phyloP scores from a whole-genome alignment of 163 green algal genomes.

The Volvox carteri region DNA sequence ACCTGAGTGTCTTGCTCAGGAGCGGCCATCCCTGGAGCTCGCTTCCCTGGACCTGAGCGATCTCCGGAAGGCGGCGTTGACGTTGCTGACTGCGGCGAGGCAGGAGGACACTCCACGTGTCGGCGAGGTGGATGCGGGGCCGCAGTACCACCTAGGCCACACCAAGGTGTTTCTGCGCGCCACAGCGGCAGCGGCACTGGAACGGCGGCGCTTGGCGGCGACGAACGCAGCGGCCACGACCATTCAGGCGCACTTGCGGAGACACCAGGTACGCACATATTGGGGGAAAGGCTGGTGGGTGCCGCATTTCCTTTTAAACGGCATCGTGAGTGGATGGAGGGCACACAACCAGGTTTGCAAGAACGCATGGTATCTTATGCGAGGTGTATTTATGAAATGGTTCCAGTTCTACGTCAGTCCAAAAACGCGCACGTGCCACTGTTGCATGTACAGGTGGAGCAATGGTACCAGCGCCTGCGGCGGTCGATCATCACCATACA shows the following conservation, averaged over 20 bases:
- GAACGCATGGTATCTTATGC: too few species aligned
- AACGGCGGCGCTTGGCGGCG: conserved; percentile 18
- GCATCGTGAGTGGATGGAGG: too few species aligned
- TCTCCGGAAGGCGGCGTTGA: neutral
- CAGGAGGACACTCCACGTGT: neutral
- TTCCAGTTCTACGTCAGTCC: too few species aligned
- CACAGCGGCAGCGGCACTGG: conserved; percentile 25
- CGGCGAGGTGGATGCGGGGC: neutral
- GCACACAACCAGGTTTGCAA: too few species aligned
- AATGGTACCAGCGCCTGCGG: conserved; percentile 14
- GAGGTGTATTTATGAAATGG: too few species aligned
- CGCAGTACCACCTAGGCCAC: conserved; percentile 42
- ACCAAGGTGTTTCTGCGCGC: conserved; percentile 55
- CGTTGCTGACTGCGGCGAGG: conserved; percentile 31
- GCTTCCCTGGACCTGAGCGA: neutral
- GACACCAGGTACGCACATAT: conserved; percentile 7
- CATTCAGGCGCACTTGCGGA: conserved; percentile 48
- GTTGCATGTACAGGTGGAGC: neutral
- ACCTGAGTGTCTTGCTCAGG: too few species aligned
- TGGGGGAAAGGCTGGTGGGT: too few species aligned
- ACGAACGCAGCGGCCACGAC: neutral
- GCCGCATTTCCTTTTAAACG: too few species aligned
- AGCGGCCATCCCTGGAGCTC: neutral
- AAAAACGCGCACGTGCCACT: neutral
- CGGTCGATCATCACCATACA: conserved; percentile 17